Base-by-base conservation (phyloP, 768 basidiomycete species). In the Macrolepiota albuminosa region DNA sequence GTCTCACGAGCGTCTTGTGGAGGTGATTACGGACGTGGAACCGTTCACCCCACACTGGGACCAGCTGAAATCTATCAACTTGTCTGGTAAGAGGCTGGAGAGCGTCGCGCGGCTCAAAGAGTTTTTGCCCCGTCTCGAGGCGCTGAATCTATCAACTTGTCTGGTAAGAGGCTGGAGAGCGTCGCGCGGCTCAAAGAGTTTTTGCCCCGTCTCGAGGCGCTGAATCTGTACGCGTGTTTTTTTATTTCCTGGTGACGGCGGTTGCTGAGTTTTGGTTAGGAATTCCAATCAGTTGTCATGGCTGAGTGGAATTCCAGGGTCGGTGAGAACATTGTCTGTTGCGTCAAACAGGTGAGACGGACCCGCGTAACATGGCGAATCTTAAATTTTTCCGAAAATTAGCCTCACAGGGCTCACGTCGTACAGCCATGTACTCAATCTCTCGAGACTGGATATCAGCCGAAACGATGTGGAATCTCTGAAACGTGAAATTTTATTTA, bases 41-140 rank as follows among this genome's bases (percentile, higher is more conserved):
- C 94, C 95, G 21, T 97, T 91, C 72, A 93, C 95, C 68, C 94
- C 95, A 26, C 81, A 92, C 69, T 99, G 97, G 97, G 95, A 98
- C 66, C 78, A 82, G 43, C 74, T 99, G 60, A 77, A 67, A 58
- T 72, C 76, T 29, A 86, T 99, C 64, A 88, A 98, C 69, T 76
- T 99, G 59, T 84, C 84, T 31, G 73, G 77, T 37, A 88, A 86
- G 71, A 83, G 82, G 53, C 73, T 91, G 53, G 92, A 94, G 64
- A 93, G 91, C 70, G 85, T 92, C 31, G 90, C 90, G 42, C 75
- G 92, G 62, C 70, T 82, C 53, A 95, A 96, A 67, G 95, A 98
- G 76, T 95, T 98, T 71, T 69, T 98, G 66, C 95, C 94, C 21
- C 81, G 78, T 58, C 78, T 98, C 42, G 91, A 93, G 67, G 72